Base-by-base conservation (phyloP, 2,329 filamentous ascomycete genomes). In the Microdochium paspali region DNA sequence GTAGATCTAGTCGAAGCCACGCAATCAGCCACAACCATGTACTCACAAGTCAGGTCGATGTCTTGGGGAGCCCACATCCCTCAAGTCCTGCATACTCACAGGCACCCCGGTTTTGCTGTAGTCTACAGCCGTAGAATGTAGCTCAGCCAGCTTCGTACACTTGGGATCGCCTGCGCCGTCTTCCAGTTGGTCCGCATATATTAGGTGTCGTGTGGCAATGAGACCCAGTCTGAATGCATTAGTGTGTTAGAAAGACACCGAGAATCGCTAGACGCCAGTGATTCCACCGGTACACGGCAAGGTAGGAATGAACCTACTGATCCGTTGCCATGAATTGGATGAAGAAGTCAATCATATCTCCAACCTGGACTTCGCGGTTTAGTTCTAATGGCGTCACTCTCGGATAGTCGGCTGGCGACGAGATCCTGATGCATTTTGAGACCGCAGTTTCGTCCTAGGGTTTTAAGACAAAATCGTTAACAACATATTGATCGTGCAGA, bases 331-430 rank as follows among this genome's bases (percentile, higher is more conserved):
- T 61, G 43, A 61, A 61, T 6, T 81, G 70, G n/a, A 94, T 72
- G 52, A 95, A 93, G 63, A 91, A 93, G 10, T 85, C 70, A 0
- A 80, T 81, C 67, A 95, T 93, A 54, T 94, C 87, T 1, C 76
- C 61, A 2, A 64, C 62, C 1, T 63, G 64, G 0, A 94, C 85
- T 0, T 65, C 51, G 1, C 84, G 71, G 7, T 74, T 70, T n/a
- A 94, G 74, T 44, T 82, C 70, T 0, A 71, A 50, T 0, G 85
- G 77, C 0, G 54, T 15, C 0, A 77, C 70, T 1, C 79, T 72
- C 3, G 80, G 75, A 54, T 95, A 94, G 52, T 89, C 79, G 0
- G 88, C 87, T 0, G 89, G 79, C 1, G 3, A 0, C n/a, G 71
- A 79, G 0, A 65, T 68, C 0, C 13, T 21, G 10, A 54, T 35